Conservation (phyloP, 2,329 filamentous ascomycete species). For the Neocatenulostroma microsporum region DNA sequence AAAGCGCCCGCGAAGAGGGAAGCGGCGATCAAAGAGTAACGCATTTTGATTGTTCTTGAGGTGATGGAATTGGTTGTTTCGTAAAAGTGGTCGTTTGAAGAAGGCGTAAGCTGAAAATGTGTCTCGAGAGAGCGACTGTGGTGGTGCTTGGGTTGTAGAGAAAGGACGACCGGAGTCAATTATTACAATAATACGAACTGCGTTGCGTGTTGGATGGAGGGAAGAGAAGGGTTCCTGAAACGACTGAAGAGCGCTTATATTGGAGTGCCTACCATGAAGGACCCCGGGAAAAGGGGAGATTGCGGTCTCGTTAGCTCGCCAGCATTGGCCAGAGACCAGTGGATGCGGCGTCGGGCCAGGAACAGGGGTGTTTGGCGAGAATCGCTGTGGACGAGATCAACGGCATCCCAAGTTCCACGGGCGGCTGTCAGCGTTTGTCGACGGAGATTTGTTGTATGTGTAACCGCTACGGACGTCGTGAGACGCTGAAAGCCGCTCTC, state of each 20-base stretch:
- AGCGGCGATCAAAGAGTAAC: slow-evolving; percentile 7
- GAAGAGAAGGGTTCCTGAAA: slow-evolving; percentile 2
- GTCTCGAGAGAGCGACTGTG: slow-evolving; percentile 1
- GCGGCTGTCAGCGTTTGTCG: not conserved
- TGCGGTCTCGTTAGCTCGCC: slow-evolving; percentile 1
- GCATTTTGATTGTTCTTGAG: slow-evolving; percentile 6
- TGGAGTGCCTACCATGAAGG: not conserved
- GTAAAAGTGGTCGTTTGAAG: no score
- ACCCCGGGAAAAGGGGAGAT: slow-evolving; percentile 1
- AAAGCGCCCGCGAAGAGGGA: slow-evolving; percentile 10
- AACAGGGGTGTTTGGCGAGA: not conserved
- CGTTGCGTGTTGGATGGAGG: not conserved
- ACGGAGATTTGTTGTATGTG: not conserved
- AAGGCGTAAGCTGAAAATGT: not conserved
- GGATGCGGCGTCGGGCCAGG: slow-evolving; percentile 2
- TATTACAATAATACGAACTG: slow-evolving; percentile 5
- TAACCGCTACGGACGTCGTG: not conserved
- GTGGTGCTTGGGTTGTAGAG: slow-evolving; percentile 3
- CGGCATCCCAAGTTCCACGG: not conserved
- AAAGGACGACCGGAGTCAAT: slow-evolving; percentile 11
- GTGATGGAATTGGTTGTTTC: not conserved
- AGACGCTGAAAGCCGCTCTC: not conserved
- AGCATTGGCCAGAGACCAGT: slow-evolving; percentile 3
- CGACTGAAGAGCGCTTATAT: slow-evolving; percentile 5
- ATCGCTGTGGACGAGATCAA: no score